Percentiles rank a stretch among this genome's conserved stretches.
Conservation (phyloP, 2,329 filamentous ascomycete genomes). For the Colletotrichum orbiculare region DNA sequence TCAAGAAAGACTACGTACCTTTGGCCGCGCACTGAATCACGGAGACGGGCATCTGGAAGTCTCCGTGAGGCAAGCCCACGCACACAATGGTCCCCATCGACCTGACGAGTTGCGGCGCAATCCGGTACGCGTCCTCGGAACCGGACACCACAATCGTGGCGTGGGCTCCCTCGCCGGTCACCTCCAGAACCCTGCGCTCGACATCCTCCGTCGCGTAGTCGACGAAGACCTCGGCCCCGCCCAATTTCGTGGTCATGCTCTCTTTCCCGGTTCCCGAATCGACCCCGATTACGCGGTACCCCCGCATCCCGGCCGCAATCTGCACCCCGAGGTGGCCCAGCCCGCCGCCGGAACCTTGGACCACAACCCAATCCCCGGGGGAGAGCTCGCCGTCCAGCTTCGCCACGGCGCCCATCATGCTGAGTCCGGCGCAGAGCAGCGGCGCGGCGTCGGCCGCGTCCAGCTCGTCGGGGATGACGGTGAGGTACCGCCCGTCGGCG, state of each 20-base stretch:
- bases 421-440: conserved; percentile 46
- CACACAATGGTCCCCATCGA: conserved; percentile 42
- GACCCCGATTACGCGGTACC: conserved; percentile 42
- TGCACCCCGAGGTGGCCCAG: conserved; percentile 48
- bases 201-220: conserved; percentile 42
- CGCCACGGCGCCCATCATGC: conserved; percentile 45
- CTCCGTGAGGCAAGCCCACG: conserved; percentile 42
- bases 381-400: conserved; percentile 28
- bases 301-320: conserved; percentile 40
- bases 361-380: conserved; percentile 44
- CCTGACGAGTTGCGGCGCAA: conserved; percentile 40
- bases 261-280: conserved; percentile 42
- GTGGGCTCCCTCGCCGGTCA: conserved; percentile 43
- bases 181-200: conserved; percentile 37
- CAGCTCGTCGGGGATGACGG: conserved; percentile 40
- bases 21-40: conserved; percentile 16
- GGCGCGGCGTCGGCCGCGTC: conserved; percentile 42
- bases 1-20: neutral
- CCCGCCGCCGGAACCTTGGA: conserved; percentile 46
- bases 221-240: conserved; percentile 43
- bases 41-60: conserved; percentile 42
- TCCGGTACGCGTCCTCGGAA: conserved; percentile 40
- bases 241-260: conserved; percentile 40
- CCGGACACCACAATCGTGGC: conserved; percentile 43
- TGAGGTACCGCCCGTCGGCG: conserved; percentile 43